A percentile compares a stretch with the other conserved stretches of the same genome.
Conservation (phyloP, 768 basidiomycete genomes). For the Tulasnella sp. region DNA sequence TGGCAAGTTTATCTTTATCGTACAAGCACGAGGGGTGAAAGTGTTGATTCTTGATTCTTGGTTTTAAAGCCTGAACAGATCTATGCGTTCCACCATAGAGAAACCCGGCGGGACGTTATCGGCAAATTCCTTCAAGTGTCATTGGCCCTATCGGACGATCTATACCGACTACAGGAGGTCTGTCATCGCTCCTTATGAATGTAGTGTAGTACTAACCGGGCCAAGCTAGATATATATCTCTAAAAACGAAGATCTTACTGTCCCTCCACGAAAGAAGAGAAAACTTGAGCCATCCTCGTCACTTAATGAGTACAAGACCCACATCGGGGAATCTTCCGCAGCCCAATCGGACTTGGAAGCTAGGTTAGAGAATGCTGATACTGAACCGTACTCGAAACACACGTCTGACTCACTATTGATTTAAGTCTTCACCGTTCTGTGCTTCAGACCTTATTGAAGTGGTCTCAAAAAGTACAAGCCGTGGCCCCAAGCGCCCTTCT, state of each 20-base stretch:
- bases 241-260: not conserved
- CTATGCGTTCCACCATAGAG: slow-evolving; percentile 24
- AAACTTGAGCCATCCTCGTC: slow-evolving; percentile 34
- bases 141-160: slow-evolving; percentile 46
- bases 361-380: slow-evolving; percentile 34
- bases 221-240: not conserved
- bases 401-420: not conserved
- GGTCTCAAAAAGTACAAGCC: slow-evolving; percentile 92
- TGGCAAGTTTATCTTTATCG: slow-evolving; percentile 34
- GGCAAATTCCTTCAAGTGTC: slow-evolving; percentile 49
- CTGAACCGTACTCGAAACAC: too few relatives aligned
- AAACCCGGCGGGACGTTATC: slow-evolving; percentile 35
- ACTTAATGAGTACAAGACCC: slow-evolving; percentile 46
- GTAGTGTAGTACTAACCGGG: not conserved
- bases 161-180: slow-evolving; percentile 60
- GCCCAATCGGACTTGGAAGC: slow-evolving; percentile 38
- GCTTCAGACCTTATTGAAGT: slow-evolving; percentile 73
- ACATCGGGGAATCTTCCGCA: slow-evolving; percentile 35
- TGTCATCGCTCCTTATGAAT: not conserved
- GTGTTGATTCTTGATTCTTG: slow-evolving; percentile 4
- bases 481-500: slow-evolving; percentile 69
- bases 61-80: slow-evolving; percentile 27
- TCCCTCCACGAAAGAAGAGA: slow-evolving; percentile 27
- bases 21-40: not conserved
- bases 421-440: slow-evolving; percentile 54